Percentiles rank a stretch among this genome's conserved stretches.
Conservation (phyloP, 108 stramenopile species). For the Nannochloropsis salina region DNA sequence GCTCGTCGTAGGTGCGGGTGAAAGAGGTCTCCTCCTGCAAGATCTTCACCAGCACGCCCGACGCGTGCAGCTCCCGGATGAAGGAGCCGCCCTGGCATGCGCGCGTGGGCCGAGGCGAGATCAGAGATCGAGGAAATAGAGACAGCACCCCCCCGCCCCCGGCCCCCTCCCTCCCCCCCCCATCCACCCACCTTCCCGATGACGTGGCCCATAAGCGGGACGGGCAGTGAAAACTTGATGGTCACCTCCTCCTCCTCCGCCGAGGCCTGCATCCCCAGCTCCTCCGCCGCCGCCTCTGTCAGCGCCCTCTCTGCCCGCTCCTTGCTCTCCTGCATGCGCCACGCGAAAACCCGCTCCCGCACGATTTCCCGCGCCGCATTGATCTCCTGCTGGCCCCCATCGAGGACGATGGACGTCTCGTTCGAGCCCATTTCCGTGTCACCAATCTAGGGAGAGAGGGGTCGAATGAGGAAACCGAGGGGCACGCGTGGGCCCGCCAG, state of each 20-base stretch:
- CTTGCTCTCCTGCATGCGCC: not conserved
- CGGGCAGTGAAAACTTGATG: not conserved
- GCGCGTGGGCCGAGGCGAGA: not conserved
- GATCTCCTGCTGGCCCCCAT: not conserved
- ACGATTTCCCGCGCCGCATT: not conserved
- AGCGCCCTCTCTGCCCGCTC: not conserved
- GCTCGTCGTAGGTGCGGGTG: conserved; percentile 5
- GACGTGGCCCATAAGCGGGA: not conserved
- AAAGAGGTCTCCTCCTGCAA: not conserved
- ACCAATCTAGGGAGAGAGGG: not conserved
- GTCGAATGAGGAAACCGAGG: not conserved
- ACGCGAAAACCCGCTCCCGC: not conserved
- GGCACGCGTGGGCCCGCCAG: not conserved
- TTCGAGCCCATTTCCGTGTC: conserved; percentile 1
- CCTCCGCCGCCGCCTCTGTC: not conserved
- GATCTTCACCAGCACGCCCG: not conserved
- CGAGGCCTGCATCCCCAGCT: not conserved
- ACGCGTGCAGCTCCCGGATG: not conserved
- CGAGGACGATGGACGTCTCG: not conserved
- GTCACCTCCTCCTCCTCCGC: conserved; percentile 9
- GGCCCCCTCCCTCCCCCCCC: not conserved
- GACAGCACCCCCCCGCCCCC: not conserved
- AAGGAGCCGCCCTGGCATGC: not conserved
- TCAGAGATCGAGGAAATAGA: not conserved
- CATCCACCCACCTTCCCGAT: not conserved